Conservation (phyloP, 2,329 filamentous ascomycete genomes). For the Blastomyces silverae region DNA sequence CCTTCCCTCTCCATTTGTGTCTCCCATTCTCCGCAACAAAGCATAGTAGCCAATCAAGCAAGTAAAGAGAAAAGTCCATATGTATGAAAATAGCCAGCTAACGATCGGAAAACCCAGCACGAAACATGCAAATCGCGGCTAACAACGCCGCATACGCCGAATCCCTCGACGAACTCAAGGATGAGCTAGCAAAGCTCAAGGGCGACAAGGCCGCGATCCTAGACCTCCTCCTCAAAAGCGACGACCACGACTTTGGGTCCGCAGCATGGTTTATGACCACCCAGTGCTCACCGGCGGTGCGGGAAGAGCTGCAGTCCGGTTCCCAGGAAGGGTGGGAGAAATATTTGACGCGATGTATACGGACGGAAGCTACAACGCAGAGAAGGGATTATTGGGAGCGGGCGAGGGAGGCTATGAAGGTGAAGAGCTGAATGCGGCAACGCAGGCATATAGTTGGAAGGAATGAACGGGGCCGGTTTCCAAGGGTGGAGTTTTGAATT, state of each 20-base stretch:
- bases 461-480: too few relatives aligned
- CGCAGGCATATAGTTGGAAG: too few relatives aligned
- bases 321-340: conserved; percentile 45
- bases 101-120: conserved; percentile 35
- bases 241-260: conserved; percentile 50
- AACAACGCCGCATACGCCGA: conserved; percentile 53
- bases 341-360: conserved; percentile 52
- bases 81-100: conserved; percentile 3
- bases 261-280: conserved; percentile 57
- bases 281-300: conserved; percentile 46
- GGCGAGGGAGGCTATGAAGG: conserved; percentile 40
- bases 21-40: background rate
- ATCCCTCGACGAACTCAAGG: conserved; percentile 41
- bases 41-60: background rate
- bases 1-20: background rate
- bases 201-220: conserved; percentile 43
- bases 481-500: too few relatives aligned
- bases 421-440: background rate
- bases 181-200: conserved; percentile 29
- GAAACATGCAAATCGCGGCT: conserved; percentile 56
- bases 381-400: conserved; percentile 46
- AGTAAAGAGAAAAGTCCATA: background rate
- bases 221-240: conserved; percentile 44
- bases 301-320: conserved; percentile 42
- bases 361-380: conserved; percentile 43